These are phyloP conservation scores for Fusarium praegraminearum DNA, from an alignment of 2,329 filamentous ascomycete genomes.

Conservation along the genomic window DNA sequence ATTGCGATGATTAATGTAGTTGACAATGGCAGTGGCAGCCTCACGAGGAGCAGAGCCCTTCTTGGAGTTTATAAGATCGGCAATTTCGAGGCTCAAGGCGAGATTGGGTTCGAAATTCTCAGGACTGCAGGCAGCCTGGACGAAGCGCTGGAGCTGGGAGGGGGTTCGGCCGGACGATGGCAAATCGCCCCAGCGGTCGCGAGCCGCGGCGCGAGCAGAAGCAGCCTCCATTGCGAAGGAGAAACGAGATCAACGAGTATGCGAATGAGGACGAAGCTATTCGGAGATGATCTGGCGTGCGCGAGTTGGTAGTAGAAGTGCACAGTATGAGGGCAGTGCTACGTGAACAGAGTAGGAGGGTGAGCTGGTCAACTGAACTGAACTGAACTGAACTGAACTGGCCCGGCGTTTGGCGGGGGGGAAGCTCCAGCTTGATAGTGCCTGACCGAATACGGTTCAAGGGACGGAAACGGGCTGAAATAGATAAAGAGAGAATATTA, in stretches of 20 bases:
- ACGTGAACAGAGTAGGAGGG: constrained; percentile 23
- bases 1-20: constrained; percentile 96
- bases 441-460: constrained; percentile 24
- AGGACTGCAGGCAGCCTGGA: constrained; percentile 94
- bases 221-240: constrained; percentile 82
- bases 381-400: neutral
- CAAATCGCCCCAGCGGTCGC: constrained; percentile 88
- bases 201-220: constrained; percentile 92
- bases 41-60: constrained; percentile 96
- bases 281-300: constrained; percentile 16
- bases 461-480: constrained; percentile 25
- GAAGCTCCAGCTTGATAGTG: constrained; percentile 24
- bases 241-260: neutral
- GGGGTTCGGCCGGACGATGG: constrained; percentile 76
- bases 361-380: constrained; percentile 33
- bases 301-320: constrained; percentile 10
- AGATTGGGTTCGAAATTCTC: constrained; percentile 99
- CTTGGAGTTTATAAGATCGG: constrained; percentile 96
- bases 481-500: neutral
- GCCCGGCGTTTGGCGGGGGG: constrained; percentile 20
- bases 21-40: constrained; percentile 91
- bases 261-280: neutral
- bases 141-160: constrained; percentile 93
- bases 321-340: constrained; percentile 8
- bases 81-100: constrained; percentile 94